These are phyloP conservation scores for Pseudoscleropodium purum DNA, from an alignment of 225 moss, liverwort and hornwort genomes.

Conservation along the genomic window DNA sequence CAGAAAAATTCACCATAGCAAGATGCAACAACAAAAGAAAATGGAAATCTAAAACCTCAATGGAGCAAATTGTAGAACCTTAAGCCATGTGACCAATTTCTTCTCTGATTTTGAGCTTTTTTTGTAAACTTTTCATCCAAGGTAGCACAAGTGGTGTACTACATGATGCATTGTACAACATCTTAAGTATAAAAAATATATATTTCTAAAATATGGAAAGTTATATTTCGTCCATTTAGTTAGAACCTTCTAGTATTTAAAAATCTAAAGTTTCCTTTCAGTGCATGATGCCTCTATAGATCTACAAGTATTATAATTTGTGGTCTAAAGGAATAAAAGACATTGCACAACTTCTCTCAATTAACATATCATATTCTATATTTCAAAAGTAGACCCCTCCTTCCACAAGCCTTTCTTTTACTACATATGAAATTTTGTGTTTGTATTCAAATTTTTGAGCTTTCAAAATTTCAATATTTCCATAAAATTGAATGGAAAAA, in stretches of 20 bases:
- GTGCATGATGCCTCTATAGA: too few relatives aligned
- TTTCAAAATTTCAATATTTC: background rate
- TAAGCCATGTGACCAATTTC: background rate
- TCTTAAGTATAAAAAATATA: background rate
- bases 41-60: background rate
- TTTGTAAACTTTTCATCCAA: background rate
- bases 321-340: too few relatives aligned
- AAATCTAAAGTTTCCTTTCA: too few relatives aligned
- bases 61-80: accelerated
- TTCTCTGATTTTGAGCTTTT: background rate
- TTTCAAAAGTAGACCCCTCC: background rate
- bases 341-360: background rate
- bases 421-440: background rate
- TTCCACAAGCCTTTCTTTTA: background rate
- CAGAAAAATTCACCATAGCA: accelerated
- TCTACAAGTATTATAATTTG: background rate
- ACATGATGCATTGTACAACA: background rate
- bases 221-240: background rate
- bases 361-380: background rate
- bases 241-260: background rate
- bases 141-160: background rate
- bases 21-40: background rate
- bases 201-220: background rate
- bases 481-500: background rate
- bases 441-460: too few relatives aligned